Conservation (phyloP, 1,284 basidiomycete genomes). For the Leccinum griseonigrum region DNA sequence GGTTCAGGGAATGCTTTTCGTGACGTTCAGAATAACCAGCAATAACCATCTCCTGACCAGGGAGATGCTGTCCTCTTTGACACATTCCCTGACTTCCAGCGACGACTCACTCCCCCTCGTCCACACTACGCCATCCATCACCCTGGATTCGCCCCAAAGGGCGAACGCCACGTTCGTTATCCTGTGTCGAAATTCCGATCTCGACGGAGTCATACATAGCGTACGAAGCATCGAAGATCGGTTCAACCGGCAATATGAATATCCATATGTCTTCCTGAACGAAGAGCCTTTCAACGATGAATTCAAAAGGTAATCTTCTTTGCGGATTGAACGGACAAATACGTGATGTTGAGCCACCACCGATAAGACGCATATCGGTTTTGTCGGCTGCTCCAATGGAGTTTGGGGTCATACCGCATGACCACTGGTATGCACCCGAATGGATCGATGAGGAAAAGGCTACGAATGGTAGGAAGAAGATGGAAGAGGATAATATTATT, state of each 20-base stretch:
- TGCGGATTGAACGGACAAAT: conserved; percentile 6
- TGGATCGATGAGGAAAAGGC: conserved; percentile 80
- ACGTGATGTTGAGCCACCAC: conserved; percentile 8
- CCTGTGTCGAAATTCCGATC: conserved; percentile 38
- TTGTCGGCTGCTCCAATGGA: conserved; percentile 53
- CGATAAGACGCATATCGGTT: conserved; percentile 50
- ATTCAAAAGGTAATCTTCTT: conserved; percentile 53
- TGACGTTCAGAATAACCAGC: conserved; percentile 6
- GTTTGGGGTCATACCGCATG: conserved; percentile 71
- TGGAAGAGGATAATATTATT: conserved; percentile 62
- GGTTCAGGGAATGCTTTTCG: conserved; percentile 16
- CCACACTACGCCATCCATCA: not conserved
- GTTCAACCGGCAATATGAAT: conserved; percentile 62
- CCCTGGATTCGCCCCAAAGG: conserved; percentile 1
- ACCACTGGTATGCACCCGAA: conserved; percentile 78
- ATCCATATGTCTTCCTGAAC: conserved; percentile 74
- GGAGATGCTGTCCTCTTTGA: conserved; percentile 5
- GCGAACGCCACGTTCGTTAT: conserved; percentile 33
- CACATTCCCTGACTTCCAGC: not conserved
- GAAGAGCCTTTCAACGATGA: conserved; percentile 67
- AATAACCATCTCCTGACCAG: not conserved
- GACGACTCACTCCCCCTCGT: not conserved
- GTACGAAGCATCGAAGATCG: conserved; percentile 55
- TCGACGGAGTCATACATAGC: conserved; percentile 53
- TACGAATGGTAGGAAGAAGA: conserved; percentile 52